Evolutionary conservation across 2,329 filamentous ascomycete genomes (phyloP).

Genomic region (Diaporthe capsici): DNA sequence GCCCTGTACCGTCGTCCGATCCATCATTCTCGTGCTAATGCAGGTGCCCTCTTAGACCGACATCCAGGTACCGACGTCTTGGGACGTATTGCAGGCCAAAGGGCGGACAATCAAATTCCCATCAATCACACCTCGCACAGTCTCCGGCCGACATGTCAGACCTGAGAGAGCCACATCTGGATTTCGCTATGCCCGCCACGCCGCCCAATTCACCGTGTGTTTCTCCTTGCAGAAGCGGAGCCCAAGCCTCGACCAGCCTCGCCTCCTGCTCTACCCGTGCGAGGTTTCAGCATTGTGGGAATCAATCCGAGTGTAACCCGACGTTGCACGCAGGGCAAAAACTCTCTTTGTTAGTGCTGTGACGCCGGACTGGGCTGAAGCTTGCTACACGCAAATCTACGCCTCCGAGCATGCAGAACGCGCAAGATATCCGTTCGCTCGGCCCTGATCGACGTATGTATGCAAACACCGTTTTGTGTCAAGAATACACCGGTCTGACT

Average conservation of each 20-base stretch:
- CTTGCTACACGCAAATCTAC: conserved; percentile 20
- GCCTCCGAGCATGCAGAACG: background rate
- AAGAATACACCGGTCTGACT: background rate
- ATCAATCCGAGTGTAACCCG: conserved; percentile 38
- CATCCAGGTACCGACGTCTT: conserved; percentile 36
- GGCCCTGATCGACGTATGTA: background rate
- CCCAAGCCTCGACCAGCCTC: background rate
- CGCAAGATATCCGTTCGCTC: conserved; percentile 1
- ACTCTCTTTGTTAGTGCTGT: conserved; percentile 17
- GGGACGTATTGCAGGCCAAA: conserved; percentile 29
- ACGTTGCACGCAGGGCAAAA: conserved; percentile 40
- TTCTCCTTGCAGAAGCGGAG: conserved; percentile 27
- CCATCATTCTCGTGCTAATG: conserved; percentile 32
- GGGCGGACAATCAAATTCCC: conserved; percentile 38
- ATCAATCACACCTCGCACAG: conserved; percentile 33
- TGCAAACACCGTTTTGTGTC: conserved; percentile 20
- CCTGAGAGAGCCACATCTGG: background rate
- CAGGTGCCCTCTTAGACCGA: conserved; percentile 30
- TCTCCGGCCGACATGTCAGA: background rate
- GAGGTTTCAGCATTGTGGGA: conserved; percentile 29
- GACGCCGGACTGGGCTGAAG: conserved; percentile 22
- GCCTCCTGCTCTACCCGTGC: conserved; percentile 32
- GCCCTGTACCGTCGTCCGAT: conserved; percentile 28
- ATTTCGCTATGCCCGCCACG: conserved; percentile 12
- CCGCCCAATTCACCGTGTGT: conserved; percentile 19